Evolutionary conservation across 179 eudicot genomes (phyloP), one percentile per base, ranked within the genome.

Genomic region (Pouteria campechiana): DNA sequence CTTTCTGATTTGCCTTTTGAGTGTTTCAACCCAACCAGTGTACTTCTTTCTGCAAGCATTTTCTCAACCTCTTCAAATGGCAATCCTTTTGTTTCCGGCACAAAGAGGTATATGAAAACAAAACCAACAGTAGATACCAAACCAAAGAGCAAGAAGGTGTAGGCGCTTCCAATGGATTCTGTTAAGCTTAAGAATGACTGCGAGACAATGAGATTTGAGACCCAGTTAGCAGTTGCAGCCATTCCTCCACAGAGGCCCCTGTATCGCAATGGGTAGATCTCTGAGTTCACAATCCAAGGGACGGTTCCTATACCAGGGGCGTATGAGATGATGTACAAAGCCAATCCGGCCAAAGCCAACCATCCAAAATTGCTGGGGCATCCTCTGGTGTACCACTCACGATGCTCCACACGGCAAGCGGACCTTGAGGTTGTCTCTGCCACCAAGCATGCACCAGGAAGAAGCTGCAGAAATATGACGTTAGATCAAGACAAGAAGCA

Each of bases 301-400:
- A 37, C 86, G 0, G 90, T 76, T 37, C 86, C 86, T 90, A 84
- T 80, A 2, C 90, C 94, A 0, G 94, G 90, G 3, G 94, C 61
- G 58, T 67, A 80, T 1, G 66, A 27, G 25, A 84, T 63, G 4
- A 84, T 84, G 63, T 80, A 80, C 21, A 60, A 51, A 29, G 76
- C 90, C 45, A 84, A 37, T 2, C 80, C 68, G 2, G 67, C 17
- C 8, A 83, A 71, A 0, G 89, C 85, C 42, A 79, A 61, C 8
- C 51, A 48, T 2, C 94, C 90, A 2, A 77, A 50, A 45, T 60
- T 74, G 72, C 76, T 76, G 0, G 94, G 94, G 44, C 94, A 81
- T 7, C 94, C 94, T 31, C 69, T 24, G 2, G 83, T 74, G 63
- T 71, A 83, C 76, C 79, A 74, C 12, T 42, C 73, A 16, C 90